These are phyloP conservation scores for Phytophthora sojae DNA, from an alignment of 352 stramenopile genomes.

Conservation along the genomic window DNA sequence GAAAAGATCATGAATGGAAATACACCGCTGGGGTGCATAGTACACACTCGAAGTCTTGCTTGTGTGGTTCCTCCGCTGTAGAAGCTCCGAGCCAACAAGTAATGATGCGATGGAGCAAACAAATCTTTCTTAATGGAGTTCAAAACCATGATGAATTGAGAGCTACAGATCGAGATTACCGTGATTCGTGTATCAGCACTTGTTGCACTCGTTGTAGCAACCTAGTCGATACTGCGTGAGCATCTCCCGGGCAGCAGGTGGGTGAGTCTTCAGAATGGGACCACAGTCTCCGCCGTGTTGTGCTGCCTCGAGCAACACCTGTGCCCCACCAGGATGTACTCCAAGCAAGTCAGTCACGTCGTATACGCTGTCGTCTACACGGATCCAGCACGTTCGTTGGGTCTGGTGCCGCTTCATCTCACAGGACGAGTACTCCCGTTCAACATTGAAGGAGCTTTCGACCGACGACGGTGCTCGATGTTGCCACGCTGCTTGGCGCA, in stretches of 20 bases:
- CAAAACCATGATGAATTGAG: too few species aligned
- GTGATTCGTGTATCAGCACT: conserved; percentile 20
- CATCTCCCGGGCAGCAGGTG: conserved; percentile 49
- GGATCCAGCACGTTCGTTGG: conserved; percentile 90
- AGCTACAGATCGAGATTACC: too few species aligned
- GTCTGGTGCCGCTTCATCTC: conserved; percentile 88
- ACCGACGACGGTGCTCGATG: conserved; percentile 33
- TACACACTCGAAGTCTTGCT: too few species aligned
- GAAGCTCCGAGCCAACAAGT: too few species aligned
- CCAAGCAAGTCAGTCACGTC: conserved; percentile 92
- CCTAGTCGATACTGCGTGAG: conserved; percentile 69
- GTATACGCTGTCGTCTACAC: conserved; percentile 89
- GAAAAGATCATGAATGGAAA: too few species aligned
- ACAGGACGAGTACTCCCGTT: conserved; percentile 87
- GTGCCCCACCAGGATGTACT: conserved; percentile 88
- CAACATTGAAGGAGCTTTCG: conserved; percentile 44
- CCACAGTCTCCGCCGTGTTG: conserved; percentile 61
- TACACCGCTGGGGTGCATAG: too few species aligned
- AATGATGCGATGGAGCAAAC: too few species aligned
- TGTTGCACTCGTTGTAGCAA: conserved; percentile 71
- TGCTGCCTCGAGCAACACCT: conserved; percentile 65
- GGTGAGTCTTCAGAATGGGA: conserved; percentile 62
- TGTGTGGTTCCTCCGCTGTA: too few species aligned
- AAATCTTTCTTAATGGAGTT: too few species aligned
- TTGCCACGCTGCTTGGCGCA: conserved; percentile 34